Percentiles rank a stretch among this genome's conserved stretches.
phyloP scores from a whole-genome alignment of 2,329 filamentous ascomycete species.

The Parascedosporium putredinis region DNA sequence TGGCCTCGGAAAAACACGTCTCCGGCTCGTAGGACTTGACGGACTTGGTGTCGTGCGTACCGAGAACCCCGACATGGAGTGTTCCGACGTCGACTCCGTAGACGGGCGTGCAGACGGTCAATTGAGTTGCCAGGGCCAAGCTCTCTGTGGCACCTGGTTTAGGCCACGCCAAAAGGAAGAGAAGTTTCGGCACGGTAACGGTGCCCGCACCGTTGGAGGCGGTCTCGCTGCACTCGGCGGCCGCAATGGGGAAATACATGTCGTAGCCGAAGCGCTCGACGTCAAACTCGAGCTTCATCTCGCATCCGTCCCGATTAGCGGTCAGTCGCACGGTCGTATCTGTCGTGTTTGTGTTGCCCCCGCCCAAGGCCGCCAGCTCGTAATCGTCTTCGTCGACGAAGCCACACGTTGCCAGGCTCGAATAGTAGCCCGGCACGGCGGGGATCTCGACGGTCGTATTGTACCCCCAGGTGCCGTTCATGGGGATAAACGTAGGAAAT shows the following conservation, averaged over 20 bases:
- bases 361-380: not conserved
- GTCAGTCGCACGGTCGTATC: not conserved
- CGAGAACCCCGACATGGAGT: not conserved
- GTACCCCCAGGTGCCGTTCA: not conserved
- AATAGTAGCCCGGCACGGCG: not conserved
- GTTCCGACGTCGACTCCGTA: not conserved
- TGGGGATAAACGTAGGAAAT: not conserved
- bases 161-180: not conserved
- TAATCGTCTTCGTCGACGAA: not conserved
- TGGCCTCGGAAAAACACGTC: not conserved
- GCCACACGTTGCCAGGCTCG: not conserved
- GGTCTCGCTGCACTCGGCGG: not conserved
- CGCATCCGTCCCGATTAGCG: not conserved
- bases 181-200: not conserved
- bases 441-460: not conserved
- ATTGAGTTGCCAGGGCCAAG: not conserved
- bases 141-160: not conserved
- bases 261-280: not conserved
- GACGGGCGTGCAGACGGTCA: not conserved
- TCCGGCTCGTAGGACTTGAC: not conserved
- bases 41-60: not conserved
- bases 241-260: not conserved
- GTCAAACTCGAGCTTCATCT: not conserved
- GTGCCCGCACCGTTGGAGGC: not conserved
- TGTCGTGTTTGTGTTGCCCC: not conserved